Evolutionary conservation across 371 early-diverging fungal genomes (phyloP).

Genomic region (Actinomortierella ambigua): DNA sequence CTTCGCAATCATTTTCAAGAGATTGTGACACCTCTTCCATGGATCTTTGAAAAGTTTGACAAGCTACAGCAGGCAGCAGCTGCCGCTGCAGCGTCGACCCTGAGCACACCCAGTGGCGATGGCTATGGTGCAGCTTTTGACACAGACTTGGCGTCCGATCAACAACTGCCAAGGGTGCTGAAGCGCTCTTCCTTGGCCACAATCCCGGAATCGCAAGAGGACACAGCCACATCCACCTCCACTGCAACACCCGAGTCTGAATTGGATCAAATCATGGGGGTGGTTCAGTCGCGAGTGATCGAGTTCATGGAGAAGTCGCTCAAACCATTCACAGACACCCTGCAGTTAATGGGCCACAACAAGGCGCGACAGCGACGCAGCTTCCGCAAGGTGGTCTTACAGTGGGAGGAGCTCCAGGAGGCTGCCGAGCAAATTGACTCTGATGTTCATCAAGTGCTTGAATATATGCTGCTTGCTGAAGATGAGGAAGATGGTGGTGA

Average conservation of each 20-base stretch:
- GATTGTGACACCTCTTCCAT: constrained; percentile 17
- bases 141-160: neutral
- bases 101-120: constrained; percentile 1
- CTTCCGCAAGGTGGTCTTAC: constrained; percentile 59
- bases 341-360: constrained; percentile 73
- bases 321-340: constrained; percentile 61
- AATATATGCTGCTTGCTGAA: constrained; percentile 22
- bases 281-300: constrained; percentile 7
- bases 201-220: neutral
- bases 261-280: no score
- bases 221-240: constrained; percentile 13
- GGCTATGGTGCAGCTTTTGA: constrained; percentile 6
- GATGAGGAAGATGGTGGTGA: constrained; percentile 32
- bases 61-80: constrained; percentile 1
- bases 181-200: neutral
- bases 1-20: constrained; percentile 28
- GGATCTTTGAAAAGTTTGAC: constrained; percentile 35
- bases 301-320: constrained; percentile 31
- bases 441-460: constrained; percentile 22
- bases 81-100: constrained; percentile 1
- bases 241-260: no score
- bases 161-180: constrained; percentile 1
- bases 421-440: constrained; percentile 54
- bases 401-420: constrained; percentile 73
- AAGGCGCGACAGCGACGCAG: constrained; percentile 71